A percentile compares a stretch with the other conserved stretches of the same genome.
Evolutionary conservation across 1,284 basidiomycete genomes (phyloP).

Genomic region (Uromyces viciae-fabae): DNA sequence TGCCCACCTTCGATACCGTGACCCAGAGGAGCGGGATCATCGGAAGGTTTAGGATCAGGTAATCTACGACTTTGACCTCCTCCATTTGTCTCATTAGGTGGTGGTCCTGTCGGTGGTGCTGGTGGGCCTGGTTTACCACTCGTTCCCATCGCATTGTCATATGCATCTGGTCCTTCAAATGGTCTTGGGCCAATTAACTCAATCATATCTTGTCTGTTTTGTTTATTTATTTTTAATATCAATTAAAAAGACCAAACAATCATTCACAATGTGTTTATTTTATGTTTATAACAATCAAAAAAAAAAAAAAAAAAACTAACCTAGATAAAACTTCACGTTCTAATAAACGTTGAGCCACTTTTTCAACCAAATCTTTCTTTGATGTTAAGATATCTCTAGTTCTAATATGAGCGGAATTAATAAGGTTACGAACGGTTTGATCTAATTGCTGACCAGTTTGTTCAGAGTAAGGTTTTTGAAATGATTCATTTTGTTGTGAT

Average conservation of each 20-base stretch:
- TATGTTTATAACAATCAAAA: conserved; percentile 51
- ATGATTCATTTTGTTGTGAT: conserved; percentile 75
- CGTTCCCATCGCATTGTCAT: conserved; percentile 49
- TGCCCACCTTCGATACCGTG: conserved; percentile 38
- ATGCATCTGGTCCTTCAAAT: conserved; percentile 67
- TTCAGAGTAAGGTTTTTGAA: conserved; percentile 98
- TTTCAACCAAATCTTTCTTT: conserved; percentile 84
- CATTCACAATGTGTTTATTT: conserved; percentile 48
- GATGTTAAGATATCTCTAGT: conserved; percentile 77
- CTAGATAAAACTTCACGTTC: conserved; percentile 93
- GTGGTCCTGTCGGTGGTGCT: neutral
- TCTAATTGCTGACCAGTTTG: conserved; percentile 93
- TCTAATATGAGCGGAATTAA: conserved; percentile 77
- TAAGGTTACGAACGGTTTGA: conserved; percentile 85
- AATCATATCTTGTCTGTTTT: conserved; percentile 74
- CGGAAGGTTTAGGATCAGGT: neutral
- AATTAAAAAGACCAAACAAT: neutral
- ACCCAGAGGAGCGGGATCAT: conserved; percentile 31
- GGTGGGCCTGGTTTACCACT: conserved; percentile 31
- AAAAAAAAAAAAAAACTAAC: conserved; percentile 56
- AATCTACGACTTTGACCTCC: neutral
- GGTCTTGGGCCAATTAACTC: conserved; percentile 76
- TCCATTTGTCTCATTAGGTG: neutral
- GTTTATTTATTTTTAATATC: no score
- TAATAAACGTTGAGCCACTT: conserved; percentile 82